Evolutionary conservation across 139 green algal genomes (phyloP).

Genomic region (Diplosphaera chodatii): DNA sequence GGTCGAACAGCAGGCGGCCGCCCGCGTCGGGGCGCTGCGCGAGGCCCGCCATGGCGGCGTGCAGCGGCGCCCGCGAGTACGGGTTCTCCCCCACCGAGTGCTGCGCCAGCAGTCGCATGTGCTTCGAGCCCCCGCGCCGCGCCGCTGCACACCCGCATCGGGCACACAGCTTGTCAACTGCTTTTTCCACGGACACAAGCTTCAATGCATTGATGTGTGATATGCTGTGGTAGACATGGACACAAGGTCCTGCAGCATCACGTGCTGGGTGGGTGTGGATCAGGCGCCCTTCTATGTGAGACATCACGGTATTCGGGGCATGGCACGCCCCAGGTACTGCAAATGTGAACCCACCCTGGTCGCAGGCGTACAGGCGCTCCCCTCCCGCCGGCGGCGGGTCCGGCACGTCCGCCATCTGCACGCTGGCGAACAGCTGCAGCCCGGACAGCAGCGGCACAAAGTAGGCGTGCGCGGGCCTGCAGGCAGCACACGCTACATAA

Average conservation of each 20-base stretch:
- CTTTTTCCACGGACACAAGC: too few relatives aligned
- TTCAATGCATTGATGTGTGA: slow-evolving; percentile 27
- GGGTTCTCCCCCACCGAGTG: slow-evolving; percentile 61
- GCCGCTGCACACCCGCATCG: background rate
- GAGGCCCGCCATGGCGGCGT: slow-evolving; percentile 47
- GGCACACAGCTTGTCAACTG: too few relatives aligned
- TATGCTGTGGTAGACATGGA: too few relatives aligned
- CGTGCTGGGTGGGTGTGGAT: too few relatives aligned
- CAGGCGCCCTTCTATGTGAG: too few relatives aligned
- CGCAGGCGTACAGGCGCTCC: slow-evolving; percentile 32
- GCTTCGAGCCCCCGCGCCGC: background rate
- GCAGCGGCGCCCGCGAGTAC: slow-evolving; percentile 57
- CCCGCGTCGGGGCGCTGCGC: slow-evolving; percentile 2
- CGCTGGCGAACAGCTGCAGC: slow-evolving; percentile 56
- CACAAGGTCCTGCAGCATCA: too few relatives aligned
- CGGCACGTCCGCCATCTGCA: background rate
- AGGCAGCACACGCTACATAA: too few relatives aligned
- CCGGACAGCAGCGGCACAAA: slow-evolving; percentile 75
- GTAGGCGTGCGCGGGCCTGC: slow-evolving; percentile 43
- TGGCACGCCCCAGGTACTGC: background rate
- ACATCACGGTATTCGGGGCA: too few relatives aligned
- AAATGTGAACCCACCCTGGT: slow-evolving; percentile 7
- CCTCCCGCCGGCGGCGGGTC: background rate
- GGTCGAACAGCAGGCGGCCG: slow-evolving; percentile 30
- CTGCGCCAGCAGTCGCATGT: slow-evolving; percentile 56